These are phyloP conservation scores for Penicillium sp. DNA, from an alignment of 2,329 filamentous ascomycete species.

Conservation along the genomic window DNA sequence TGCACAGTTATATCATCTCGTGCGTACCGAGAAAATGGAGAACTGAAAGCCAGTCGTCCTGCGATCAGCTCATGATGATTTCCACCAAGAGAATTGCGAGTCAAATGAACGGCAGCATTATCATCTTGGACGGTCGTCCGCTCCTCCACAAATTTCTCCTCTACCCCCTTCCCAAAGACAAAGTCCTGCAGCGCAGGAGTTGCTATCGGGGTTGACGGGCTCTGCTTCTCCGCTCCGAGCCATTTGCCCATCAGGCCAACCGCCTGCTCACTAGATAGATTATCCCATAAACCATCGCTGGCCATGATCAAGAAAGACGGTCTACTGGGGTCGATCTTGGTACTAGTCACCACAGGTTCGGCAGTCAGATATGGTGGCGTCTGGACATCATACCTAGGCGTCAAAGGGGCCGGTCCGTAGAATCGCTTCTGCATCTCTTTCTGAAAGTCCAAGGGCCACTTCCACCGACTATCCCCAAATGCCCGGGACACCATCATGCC, in stretches of 20 bases:
- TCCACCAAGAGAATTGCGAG: slow-evolving; percentile 55
- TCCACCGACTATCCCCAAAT: slow-evolving; percentile 69
- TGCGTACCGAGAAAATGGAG: slow-evolving; percentile 36
- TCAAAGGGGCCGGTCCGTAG: slow-evolving; percentile 46
- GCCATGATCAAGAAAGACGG: slow-evolving; percentile 65
- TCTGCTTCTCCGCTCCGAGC: slow-evolving; percentile 42
- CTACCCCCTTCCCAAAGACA: slow-evolving; percentile 25
- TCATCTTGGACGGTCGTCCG: slow-evolving; percentile 53
- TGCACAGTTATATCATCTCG: slow-evolving; percentile 55
- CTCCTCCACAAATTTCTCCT: slow-evolving; percentile 42
- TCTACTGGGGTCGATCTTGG: slow-evolving; percentile 48
- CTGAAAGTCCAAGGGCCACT: slow-evolving; percentile 58
- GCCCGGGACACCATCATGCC: slow-evolving; percentile 63
- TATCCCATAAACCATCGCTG: slow-evolving; percentile 67
- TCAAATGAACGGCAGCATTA: slow-evolving; percentile 53
- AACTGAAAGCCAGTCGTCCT: slow-evolving; percentile 27
- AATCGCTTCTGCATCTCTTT: slow-evolving; percentile 34
- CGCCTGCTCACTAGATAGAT: slow-evolving; percentile 57
- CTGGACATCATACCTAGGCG: slow-evolving; percentile 37
- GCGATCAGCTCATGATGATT: slow-evolving; percentile 37
- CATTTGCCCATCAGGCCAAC: slow-evolving; percentile 60
- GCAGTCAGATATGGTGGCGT: slow-evolving; percentile 68
- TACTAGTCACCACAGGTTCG: slow-evolving; percentile 63
- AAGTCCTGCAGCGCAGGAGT: slow-evolving; percentile 20
- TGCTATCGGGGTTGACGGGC: slow-evolving; percentile 23